Percentiles rank a stretch among this genome's conserved stretches.
Conservation (phyloP, 768 basidiomycete genomes). For the Hypholoma sublateritium region DNA sequence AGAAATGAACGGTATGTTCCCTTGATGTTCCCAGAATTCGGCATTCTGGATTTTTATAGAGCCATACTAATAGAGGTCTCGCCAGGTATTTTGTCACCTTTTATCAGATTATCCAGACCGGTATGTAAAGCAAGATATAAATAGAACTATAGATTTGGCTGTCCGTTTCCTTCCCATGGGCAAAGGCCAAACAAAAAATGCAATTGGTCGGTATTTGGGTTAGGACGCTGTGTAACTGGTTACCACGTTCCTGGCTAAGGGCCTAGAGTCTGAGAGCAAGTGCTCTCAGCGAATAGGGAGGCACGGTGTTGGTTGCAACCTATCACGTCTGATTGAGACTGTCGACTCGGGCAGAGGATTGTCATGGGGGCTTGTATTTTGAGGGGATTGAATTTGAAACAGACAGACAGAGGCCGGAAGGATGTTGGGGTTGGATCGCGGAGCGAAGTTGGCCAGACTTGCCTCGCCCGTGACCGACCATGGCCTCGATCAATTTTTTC, state of each 20-base stretch:
- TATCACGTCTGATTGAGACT: too few species aligned
- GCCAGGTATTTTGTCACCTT: too few species aligned
- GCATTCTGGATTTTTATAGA: too few species aligned
- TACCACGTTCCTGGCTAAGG: not conserved
- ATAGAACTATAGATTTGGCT: too few species aligned
- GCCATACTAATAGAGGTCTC: too few species aligned
- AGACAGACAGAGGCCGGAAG: not conserved
- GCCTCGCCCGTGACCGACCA: constrained; percentile 11
- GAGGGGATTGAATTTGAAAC: too few species aligned
- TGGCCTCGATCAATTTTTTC: constrained; percentile 11
- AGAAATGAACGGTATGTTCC: too few species aligned
- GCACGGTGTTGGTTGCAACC: too few species aligned
- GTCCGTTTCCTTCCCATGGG: too few species aligned
- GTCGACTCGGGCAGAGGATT: too few species aligned
- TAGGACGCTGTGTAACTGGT: not conserved
- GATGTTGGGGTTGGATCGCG: not conserved
- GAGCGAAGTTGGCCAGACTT: constrained; percentile 7
- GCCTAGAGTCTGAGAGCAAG: not conserved
- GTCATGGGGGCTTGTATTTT: too few species aligned
- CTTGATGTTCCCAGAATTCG: too few species aligned
- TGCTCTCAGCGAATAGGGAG: not conserved
- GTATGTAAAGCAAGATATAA: not conserved
- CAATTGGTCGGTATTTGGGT: not conserved
- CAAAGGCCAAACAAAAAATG: not conserved
- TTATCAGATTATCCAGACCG: not conserved